phyloP scores from a whole-genome alignment of 1,139 yeast species.

The Pneumocystis jirovecii region DNA sequence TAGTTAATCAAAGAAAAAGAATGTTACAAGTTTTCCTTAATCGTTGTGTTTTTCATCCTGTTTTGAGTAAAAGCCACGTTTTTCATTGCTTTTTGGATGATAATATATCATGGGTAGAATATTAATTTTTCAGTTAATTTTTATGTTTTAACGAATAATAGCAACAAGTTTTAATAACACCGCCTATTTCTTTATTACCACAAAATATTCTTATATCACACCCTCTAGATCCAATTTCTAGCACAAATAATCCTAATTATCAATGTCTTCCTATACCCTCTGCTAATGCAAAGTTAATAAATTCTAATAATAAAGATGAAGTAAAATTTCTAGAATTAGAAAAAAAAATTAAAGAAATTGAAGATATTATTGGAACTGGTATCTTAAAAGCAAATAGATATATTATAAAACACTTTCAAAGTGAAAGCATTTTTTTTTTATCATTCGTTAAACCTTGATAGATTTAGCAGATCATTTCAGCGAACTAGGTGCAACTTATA shows the following conservation, averaged over 20 bases:
- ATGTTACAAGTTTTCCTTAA: constrained; percentile 64
- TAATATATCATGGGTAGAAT: constrained; percentile 50
- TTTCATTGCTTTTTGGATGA: constrained; percentile 74
- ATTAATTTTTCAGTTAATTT: neutral
- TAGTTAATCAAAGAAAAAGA: constrained; percentile 55
- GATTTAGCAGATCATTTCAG: constrained; percentile 54
- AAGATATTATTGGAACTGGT: constrained; percentile 37
- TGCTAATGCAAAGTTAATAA: constrained; percentile 25
- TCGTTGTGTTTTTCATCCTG: constrained; percentile 48
- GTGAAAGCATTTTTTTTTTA: neutral
- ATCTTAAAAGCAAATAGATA: constrained; percentile 55
- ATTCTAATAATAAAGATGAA: constrained; percentile 19
- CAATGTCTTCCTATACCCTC: constrained; percentile 50
- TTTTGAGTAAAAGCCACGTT: constrained; percentile 44
- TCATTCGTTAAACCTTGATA: constrained; percentile 17
- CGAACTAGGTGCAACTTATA: constrained; percentile 57
- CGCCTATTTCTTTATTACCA: constrained; percentile 43
- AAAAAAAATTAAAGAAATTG: constrained; percentile 40
- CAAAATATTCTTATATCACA: constrained; percentile 40
- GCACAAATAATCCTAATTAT: constrained; percentile 42
- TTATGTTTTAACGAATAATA: neutral
- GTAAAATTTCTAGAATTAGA: constrained; percentile 32
- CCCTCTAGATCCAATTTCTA: constrained; percentile 33
- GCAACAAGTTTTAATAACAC: constrained; percentile 36
- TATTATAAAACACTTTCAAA: constrained; percentile 39